Evolutionary conservation across 2,329 filamentous ascomycete genomes (phyloP).

Genomic region (Oidium heveae): DNA sequence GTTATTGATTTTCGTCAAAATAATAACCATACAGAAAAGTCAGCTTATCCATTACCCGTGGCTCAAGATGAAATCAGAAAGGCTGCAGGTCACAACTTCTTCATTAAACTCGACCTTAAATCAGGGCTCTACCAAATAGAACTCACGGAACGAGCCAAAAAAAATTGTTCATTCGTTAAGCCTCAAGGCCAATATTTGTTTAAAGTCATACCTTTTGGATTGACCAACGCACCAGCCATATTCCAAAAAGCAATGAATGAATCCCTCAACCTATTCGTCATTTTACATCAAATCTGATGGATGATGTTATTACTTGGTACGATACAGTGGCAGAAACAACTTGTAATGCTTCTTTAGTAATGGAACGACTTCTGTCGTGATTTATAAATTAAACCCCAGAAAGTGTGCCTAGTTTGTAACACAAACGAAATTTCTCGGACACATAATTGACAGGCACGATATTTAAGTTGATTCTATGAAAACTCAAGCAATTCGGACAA

Average conservation of each 20-base stretch:
- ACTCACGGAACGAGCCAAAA: neutral
- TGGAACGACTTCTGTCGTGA: neutral
- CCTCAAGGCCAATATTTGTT: neutral
- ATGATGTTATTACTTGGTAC: neutral
- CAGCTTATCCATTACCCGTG: neutral
- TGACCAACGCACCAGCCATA: neutral
- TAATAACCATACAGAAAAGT: neutral
- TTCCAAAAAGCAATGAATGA: neutral
- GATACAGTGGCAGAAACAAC: neutral
- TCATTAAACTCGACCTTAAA: neutral
- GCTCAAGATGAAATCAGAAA: neutral
- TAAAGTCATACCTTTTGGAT: neutral
- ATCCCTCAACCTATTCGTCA: neutral
- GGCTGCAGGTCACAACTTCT: neutral
- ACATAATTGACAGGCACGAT: neutral
- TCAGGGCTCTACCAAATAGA: slow-evolving; percentile 1
- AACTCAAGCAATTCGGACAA: neutral
- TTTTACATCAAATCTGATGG: neutral
- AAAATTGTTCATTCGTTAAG: neutral
- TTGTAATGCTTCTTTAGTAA: neutral
- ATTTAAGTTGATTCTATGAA: neutral
- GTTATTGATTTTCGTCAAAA: neutral
- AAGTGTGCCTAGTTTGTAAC: neutral
- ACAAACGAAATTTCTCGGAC: neutral
- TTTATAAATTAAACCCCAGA: neutral